phyloP scores from a whole-genome alignment of 176 grass and related monocot species.

The Bromus sterilis region DNA sequence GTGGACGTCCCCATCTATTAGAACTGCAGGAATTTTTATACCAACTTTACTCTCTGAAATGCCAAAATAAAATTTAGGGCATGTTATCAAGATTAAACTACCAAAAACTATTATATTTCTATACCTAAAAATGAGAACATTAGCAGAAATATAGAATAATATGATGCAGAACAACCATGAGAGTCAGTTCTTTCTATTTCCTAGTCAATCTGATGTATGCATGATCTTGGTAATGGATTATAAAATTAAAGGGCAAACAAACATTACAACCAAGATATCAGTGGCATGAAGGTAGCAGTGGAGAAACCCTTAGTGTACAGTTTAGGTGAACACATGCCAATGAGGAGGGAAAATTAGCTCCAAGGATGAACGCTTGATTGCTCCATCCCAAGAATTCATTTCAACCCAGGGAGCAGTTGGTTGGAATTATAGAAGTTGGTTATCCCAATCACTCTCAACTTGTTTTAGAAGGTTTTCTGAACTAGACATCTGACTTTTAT shows the following conservation, averaged over 20 bases:
- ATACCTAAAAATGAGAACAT: not conserved
- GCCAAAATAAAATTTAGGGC: not conserved
- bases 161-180: not conserved
- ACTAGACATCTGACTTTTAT: no score
- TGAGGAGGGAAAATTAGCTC: not conserved
- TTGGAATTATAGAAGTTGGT: no score
- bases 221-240: not conserved
- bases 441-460: no score
- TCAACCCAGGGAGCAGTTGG: no score
- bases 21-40: conserved; percentile 60
- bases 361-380: no score
- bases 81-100: not conserved
- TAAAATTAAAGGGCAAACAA: not conserved
- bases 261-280: not conserved
- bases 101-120: not conserved
- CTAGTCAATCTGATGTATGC: not conserved
- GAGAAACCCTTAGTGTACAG: no score
- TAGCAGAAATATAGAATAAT: not conserved
- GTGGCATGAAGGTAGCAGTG: not conserved
- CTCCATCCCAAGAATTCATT: no score
- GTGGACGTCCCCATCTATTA: conserved; percentile 40
- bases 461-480: no score
- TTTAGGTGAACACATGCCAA: not conserved
- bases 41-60: conserved; percentile 63
- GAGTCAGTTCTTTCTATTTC: not conserved